phyloP scores from a whole-genome alignment of 768 basidiomycete genomes.

The Agaricus blazei region DNA sequence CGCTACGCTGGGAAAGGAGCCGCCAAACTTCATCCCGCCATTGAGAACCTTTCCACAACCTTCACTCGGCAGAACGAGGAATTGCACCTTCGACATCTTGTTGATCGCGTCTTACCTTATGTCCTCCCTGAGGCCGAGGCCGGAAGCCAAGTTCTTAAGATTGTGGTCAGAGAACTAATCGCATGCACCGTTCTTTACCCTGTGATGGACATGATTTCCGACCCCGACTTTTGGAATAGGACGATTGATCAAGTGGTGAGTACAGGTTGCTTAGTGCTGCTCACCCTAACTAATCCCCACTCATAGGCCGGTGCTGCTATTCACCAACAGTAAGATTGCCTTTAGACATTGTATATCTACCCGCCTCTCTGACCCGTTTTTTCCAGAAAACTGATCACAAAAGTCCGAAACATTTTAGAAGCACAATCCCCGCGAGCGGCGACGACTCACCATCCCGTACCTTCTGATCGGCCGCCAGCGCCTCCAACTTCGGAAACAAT shows the following conservation, averaged over 20 bases:
- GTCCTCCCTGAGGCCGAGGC: conserved; percentile 75
- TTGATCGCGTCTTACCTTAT: conserved; percentile 66
- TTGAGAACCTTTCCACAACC: conserved; percentile 82
- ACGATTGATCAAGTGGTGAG: conserved; percentile 88
- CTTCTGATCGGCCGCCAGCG: conserved; percentile 27
- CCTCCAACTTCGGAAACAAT: conserved; percentile 59
- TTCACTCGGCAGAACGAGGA: conserved; percentile 91
- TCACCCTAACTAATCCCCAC: background rate
- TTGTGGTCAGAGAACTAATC: conserved; percentile 77
- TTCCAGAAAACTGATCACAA: conserved; percentile 74
- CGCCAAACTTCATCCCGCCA: conserved; percentile 75
- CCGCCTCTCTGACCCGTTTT: conserved; percentile 9
- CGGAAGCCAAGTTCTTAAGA: conserved; percentile 61
- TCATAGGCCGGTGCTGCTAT: conserved; percentile 46
- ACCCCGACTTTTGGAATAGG: conserved; percentile 97
- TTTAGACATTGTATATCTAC: background rate
- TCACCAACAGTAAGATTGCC: conserved; percentile 37
- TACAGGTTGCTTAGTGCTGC: conserved; percentile 7
- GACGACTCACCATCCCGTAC: conserved; percentile 26
- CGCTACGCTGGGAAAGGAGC: conserved; percentile 66
- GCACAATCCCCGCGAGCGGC: conserved; percentile 61
- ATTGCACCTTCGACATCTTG: conserved; percentile 66
- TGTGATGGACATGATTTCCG: conserved; percentile 86
- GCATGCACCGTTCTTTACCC: conserved; percentile 82
- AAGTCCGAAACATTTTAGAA: conserved; percentile 81